Evolutionary conservation across 441 rosid species (phyloP), one percentile per base, ranked within the genome.

Genomic region (Gossypium davidsonii): DNA sequence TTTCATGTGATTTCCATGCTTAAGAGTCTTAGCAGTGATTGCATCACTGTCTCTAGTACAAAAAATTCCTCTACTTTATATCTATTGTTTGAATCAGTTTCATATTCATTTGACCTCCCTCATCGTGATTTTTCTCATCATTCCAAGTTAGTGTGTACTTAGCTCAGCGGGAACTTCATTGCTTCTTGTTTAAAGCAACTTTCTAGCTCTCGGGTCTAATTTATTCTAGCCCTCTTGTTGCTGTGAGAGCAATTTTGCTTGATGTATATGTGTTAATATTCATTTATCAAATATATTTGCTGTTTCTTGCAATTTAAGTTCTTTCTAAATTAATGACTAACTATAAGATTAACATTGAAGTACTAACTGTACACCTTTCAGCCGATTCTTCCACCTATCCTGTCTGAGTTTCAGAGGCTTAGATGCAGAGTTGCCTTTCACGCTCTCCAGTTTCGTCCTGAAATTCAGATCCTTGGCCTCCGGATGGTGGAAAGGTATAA

Each of bases 361-460:
- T 21, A 64, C 17, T 70, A 75, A 15, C 49, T 23, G 18, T 73
- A 42, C 81, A 68, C 77, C 64, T 85, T 73, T 65, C 92, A 93
- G 98, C 84, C 97, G 61, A 80, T 84, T 79, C 93, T 96, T 78
- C 98, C 98, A 14, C 82, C 85, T 67, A 83, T 88, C 74, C 85
- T 96, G 93, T 78, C 83, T 4, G 98, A 96, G 79, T 84, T 88
- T 70, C 98, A 96, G 82, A 88, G 97, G 81, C 91, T 96, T 60
- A 87, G 99, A 84, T 96, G 99, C 79, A 87, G 97, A 71, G 98
- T 93, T 74, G 92, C 93, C 68, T 55, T 93, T 77, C 98, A 93
- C 81, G 93, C 98, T 39, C 97, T 96, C 76, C 93, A 89, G 77
- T 90, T 96, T 80, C 96, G 97, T 71, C 75, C 85, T 73, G 97